Evolutionary conservation across 2,329 filamentous ascomycete species (phyloP), one percentile per base, ranked within the genome.

Genomic region (Colletotrichum gigasporum): DNA sequence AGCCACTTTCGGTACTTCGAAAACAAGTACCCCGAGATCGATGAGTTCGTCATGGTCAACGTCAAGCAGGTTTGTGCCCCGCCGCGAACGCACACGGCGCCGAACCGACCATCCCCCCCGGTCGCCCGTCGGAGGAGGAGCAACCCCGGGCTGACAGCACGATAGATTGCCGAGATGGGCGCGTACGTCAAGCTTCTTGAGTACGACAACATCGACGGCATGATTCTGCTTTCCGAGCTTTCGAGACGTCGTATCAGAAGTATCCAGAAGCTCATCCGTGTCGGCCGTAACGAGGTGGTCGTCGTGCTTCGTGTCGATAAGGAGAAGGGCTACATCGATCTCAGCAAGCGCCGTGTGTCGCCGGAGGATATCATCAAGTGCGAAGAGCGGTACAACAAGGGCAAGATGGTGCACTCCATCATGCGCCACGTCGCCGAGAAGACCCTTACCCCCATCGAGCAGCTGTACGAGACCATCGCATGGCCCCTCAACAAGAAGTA

Each of bases 31-130:
- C 94, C 94, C 64, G 96, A 98, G 87, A 95, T 99, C 78, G 96
- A 99, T 83, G 97, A 93, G 86, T 98, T 97, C 83, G 96, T 99
- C 78, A 99, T 99, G 96, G 96, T 99, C 79, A 99, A 98, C 82
- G 96, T 98, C 74, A 97, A 97, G 88, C 94, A 97, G 90, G 92
- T 94, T 78, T 68, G 86, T 75, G 62, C 58, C 63, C 63, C 59
- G 58, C 63, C 51, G 32, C 58, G 45, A 58, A 57, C 52, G 58
- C 58, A 65, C 67, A 67, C 47, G 41, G 59, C 48, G 32, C 24
- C 50, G 37, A 53, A 47, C 51, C 53, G 52, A 24, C 62, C 16
- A 30, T 44, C 24, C 24, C 39, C 52, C 48, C 52, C 62, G 22
- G 37, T 34, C 52, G 18, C 28, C 22, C 28, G 32, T 47, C 20